Conservation (phyloP, 305 asterid species). For the Caryopteris hybrid region DNA sequence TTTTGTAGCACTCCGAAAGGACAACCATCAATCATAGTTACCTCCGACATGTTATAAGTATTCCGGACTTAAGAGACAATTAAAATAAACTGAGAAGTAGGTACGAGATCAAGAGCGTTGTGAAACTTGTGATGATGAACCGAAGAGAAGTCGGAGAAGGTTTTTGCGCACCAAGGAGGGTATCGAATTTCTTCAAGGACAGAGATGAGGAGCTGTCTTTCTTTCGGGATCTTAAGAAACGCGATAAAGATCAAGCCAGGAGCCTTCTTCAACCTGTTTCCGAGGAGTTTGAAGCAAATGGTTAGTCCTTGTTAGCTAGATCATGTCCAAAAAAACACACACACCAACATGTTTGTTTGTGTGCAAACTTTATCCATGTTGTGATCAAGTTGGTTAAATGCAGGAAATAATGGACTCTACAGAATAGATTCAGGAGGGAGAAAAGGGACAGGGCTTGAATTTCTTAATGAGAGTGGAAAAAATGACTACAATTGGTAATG, state of each 20-base stretch:
- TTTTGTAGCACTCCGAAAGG: neutral
- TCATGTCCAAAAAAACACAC: neutral
- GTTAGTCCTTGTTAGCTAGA: conserved; percentile 15
- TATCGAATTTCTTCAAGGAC: conserved; percentile 37
- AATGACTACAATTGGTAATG: conserved; percentile 74
- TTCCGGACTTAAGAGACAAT: neutral
- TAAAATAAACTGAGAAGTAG: neutral
- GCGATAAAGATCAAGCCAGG: conserved; percentile 38
- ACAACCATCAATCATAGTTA: neutral
- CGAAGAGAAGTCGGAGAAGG: conserved; percentile 17
- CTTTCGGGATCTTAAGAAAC: conserved; percentile 57
- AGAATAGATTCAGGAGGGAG: conserved; percentile 47
- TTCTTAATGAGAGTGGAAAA: conserved; percentile 43
- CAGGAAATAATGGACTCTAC: conserved; percentile 52
- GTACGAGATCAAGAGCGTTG: neutral
- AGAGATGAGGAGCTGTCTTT: conserved; percentile 65
- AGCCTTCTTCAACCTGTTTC: conserved; percentile 64
- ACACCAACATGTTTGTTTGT: neutral
- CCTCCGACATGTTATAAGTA: conserved; percentile 13
- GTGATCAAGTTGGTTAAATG: conserved; percentile 11
- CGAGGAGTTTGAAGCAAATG: conserved; percentile 53
- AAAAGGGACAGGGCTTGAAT: conserved; percentile 31
- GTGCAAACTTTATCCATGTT: neutral
- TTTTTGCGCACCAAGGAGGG: conserved; percentile 8
- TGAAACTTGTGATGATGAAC: conserved; percentile 9